phyloP scores from a whole-genome alignment of 441 rosid genomes.

The Rhodomyrtus psidioides region DNA sequence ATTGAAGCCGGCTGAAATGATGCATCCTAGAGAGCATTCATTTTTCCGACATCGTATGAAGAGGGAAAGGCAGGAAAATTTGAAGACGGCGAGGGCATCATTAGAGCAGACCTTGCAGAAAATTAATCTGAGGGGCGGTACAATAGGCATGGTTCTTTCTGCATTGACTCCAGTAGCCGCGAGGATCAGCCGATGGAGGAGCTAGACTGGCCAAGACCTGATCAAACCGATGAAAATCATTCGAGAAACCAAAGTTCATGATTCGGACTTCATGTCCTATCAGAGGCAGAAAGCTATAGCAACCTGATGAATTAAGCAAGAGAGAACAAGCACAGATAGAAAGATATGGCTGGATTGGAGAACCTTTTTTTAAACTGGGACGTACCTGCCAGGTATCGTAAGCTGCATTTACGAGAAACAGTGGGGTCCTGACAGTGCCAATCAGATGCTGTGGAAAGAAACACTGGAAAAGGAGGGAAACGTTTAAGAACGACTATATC shows the following conservation, averaged over 20 bases:
- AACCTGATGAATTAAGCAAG: neutral
- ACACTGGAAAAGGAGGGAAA: constrained; percentile 13
- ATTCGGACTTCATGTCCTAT: neutral
- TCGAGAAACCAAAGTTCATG: neutral
- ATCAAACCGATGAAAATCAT: neutral
- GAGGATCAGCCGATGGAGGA: constrained; percentile 5
- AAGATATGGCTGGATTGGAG: neutral
- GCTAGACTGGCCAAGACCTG: constrained; percentile 9
- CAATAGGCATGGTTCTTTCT: constrained; percentile 3
- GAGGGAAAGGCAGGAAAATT: neutral
- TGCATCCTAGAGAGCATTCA: neutral
- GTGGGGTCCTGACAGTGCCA: constrained; percentile 3
- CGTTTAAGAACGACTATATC: neutral
- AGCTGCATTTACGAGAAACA: constrained; percentile 6
- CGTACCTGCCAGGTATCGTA: constrained; percentile 12
- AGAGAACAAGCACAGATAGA: neutral
- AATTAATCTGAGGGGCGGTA: neutral
- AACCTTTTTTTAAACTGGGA: neutral
- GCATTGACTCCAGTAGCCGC: constrained; percentile 3
- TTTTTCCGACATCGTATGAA: neutral
- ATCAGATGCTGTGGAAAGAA: constrained; percentile 26
- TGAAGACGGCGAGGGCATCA: neutral
- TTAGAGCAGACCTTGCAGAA: constrained; percentile 2
- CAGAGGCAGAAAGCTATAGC: neutral
- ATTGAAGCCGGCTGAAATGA: neutral